phyloP scores from a whole-genome alignment of 2,329 filamentous ascomycete species.

The Cordyceps farinosa region DNA sequence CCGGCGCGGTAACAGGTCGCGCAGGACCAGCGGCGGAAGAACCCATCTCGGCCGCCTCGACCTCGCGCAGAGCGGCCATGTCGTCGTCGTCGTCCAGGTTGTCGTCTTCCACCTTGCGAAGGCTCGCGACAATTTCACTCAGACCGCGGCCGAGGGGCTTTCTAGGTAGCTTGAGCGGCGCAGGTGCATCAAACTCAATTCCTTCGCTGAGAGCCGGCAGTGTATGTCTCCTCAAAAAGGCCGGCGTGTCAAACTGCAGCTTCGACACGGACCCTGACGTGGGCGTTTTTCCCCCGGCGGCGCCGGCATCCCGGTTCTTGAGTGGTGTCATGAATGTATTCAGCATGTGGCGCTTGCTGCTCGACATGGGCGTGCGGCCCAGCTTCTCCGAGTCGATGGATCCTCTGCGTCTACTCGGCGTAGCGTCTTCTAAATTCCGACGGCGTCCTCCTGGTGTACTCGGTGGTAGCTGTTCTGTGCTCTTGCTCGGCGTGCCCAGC shows the following conservation, averaged over 20 bases:
- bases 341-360: conserved; percentile 58
- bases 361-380: conserved; percentile 49
- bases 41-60: conserved; percentile 51
- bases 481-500: conserved; percentile 48
- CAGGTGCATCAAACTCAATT: conserved; percentile 44
- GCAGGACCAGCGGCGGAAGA: conserved; percentile 21
- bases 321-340: conserved; percentile 65
- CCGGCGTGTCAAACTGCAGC: conserved; percentile 63
- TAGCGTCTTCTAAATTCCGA: conserved; percentile 35
- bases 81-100: conserved; percentile 73
- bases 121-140: conserved; percentile 68
- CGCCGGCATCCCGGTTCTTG: conserved; percentile 40
- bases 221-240: conserved; percentile 56
- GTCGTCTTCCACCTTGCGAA: conserved; percentile 68
- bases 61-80: conserved; percentile 67
- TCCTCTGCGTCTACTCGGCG: conserved; percentile 44
- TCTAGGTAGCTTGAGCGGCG: conserved; percentile 51
- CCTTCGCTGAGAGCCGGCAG: conserved; percentile 56
- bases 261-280: conserved; percentile 53
- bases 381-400: conserved; percentile 31
- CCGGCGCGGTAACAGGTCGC: conserved; percentile 23
- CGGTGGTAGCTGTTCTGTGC: conserved; percentile 17
- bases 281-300: conserved; percentile 44
- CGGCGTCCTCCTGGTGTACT: conserved; percentile 22
- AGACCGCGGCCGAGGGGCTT: conserved; percentile 66